A percentile compares a stretch with the other conserved stretches of the same genome.
Conservation (phyloP, 1,284 basidiomycete genomes). For the Moesziomyces antarcticus region DNA sequence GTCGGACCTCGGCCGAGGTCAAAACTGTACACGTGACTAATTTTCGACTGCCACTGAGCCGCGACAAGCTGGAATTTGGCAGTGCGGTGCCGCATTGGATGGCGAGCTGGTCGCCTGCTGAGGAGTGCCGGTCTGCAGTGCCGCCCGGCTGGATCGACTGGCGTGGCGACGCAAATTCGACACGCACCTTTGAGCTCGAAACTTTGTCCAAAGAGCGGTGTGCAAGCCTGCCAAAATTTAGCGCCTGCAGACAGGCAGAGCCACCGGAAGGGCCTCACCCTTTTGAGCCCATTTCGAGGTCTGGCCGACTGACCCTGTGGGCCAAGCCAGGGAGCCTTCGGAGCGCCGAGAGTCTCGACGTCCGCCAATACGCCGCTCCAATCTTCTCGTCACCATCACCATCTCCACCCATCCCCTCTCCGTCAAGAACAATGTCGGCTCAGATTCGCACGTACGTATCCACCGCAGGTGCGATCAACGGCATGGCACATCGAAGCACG, state of each 20-base stretch:
- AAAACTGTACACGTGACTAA: background rate
- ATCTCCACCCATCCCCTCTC: constrained; percentile 6
- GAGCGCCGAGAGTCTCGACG: constrained; percentile 5
- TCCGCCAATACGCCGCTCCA: constrained; percentile 8
- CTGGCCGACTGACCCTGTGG: background rate
- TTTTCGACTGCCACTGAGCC: background rate
- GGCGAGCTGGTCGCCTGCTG: too few species aligned
- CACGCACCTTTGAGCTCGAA: background rate
- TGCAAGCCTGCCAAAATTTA: constrained; percentile 8
- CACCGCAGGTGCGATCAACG: constrained; percentile 22
- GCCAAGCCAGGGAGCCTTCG: constrained; percentile 4
- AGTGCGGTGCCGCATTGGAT: too few species aligned
- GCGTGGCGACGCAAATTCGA: background rate
- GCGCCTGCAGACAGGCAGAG: constrained; percentile 24
- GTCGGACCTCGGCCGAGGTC: background rate
- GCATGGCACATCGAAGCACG: constrained; percentile 8
- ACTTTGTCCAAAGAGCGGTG: constrained; percentile 11
- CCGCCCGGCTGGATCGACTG: background rate
- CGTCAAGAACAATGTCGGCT: constrained; percentile 59
- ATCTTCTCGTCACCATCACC: constrained; percentile 31
- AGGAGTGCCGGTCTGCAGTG: too few species aligned
- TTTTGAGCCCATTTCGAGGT: constrained; percentile 9
- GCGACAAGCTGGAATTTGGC: too few species aligned
- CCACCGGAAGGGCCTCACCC: background rate
- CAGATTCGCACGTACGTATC: constrained; percentile 57